These are phyloP conservation scores for Rhodotorula kratochvilovae DNA, from an alignment of 768 basidiomycete genomes.

Conservation along the genomic window DNA sequence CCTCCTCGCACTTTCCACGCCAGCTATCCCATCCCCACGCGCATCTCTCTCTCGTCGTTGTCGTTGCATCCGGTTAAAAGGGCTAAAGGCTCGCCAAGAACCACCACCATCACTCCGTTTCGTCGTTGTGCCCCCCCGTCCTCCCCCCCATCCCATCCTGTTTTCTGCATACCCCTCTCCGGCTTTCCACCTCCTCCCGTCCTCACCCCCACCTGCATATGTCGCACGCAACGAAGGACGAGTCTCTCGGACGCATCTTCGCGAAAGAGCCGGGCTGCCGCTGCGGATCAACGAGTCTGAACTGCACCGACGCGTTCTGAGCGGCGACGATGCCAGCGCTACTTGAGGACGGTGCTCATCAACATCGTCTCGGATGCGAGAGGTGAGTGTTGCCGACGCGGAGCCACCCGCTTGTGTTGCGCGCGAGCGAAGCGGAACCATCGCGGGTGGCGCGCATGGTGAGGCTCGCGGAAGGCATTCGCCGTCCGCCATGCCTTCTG, in stretches of 20 bases:
- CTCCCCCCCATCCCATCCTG: neutral
- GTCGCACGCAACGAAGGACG: neutral
- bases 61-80: slow-evolving; percentile 2
- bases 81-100: slow-evolving; percentile 4
- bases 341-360: no score
- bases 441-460: no score
- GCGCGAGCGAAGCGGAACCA: no score
- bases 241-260: neutral
- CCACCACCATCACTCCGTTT: neutral
- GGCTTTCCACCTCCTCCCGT: neutral
- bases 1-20: neutral
- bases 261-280: no score
- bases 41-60: slow-evolving; percentile 8
- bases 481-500: no score
- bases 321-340: no score
- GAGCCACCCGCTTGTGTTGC: no score
- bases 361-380: no score
- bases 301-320: no score
- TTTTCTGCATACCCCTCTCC: neutral
- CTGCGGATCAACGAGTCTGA: no score
- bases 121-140: neutral
- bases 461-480: no score
- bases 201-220: neutral
- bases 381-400: no score
- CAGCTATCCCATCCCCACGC: neutral